Evolutionary conservation across 495 filamentous ascomycete species (phyloP).

Genomic region (Aspergillus olivimuriae): DNA sequence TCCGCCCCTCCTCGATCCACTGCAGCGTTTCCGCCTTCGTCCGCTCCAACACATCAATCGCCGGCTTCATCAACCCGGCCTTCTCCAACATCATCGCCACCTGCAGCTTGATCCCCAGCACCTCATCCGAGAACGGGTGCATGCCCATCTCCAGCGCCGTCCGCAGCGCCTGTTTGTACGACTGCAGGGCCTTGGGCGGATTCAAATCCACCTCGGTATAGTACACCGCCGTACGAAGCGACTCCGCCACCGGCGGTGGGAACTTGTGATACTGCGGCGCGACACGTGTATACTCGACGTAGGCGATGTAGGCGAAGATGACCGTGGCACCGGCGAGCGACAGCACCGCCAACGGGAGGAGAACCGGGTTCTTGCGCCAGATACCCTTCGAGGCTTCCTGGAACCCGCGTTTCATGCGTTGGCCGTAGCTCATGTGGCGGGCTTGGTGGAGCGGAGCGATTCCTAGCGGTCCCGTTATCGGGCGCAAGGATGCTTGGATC

Average conservation of each 20-base stretch:
- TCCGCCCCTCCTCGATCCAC: slow-evolving; percentile 48
- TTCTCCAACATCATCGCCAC: slow-evolving; percentile 73
- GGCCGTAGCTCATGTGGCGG: slow-evolving; percentile 18
- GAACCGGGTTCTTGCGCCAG: slow-evolving; percentile 42
- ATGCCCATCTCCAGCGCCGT: slow-evolving; percentile 64
- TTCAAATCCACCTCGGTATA: slow-evolving; percentile 71
- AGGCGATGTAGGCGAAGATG: slow-evolving; percentile 39
- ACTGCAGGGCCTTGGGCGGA: slow-evolving; percentile 66
- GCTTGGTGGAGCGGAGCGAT: slow-evolving; percentile 1
- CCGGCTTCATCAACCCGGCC: slow-evolving; percentile 54
- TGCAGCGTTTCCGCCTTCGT: slow-evolving; percentile 47
- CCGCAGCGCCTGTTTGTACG: slow-evolving; percentile 71
- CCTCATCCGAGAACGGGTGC: slow-evolving; percentile 83
- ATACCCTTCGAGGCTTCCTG: slow-evolving; percentile 36
- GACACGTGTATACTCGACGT: slow-evolving; percentile 61
- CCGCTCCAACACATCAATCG: slow-evolving; percentile 65
- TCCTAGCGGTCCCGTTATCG: slow-evolving; percentile 2
- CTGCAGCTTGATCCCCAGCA: slow-evolving; percentile 82
- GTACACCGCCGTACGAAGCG: slow-evolving; percentile 80
- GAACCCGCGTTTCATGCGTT: slow-evolving; percentile 26
- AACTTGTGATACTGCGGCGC: slow-evolving; percentile 64
- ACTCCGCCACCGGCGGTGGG: slow-evolving; percentile 70
- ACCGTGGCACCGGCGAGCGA: slow-evolving; percentile 34
- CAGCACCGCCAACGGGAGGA: slow-evolving; percentile 44
- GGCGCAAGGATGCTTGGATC: background rate